Evolutionary conservation across 129 eudicot species (phyloP), one percentile per base, ranked within the genome.

Genomic region (Ambrosia artemisiifolia): DNA sequence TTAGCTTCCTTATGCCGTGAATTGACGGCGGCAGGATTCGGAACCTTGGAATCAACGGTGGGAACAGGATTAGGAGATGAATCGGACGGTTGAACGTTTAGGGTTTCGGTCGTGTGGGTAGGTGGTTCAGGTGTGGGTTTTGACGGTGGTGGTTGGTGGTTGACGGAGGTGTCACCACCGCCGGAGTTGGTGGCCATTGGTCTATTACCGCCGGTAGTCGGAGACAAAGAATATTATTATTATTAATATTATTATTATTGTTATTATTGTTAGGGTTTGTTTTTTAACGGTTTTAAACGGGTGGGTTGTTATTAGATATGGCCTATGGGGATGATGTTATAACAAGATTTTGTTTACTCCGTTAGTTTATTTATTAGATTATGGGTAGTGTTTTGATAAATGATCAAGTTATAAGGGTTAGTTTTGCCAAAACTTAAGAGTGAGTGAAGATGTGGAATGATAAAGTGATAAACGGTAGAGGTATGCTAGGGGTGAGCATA

Each of bases 141-240:
- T 2, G 77, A n/a, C 1, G 83, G 83, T 44, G 44, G 72, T 13
- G 46, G 2, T 55, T 54, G 70, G 80, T 79, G 46, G 18, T 48
- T 74, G 67, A 50, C 2, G 7, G 80, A 72, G 7, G 80, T 63
- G 2, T 57, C 56, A 47, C 70, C 63, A n/a, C 74, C 59, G 75
- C 72, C 83, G 75, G 83, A 73, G 72, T 16, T 78, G 18, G 80
- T 74, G 3, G 80, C 76, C 83, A 80, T 80, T 61, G 38, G 28
- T 63, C 30, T 13, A 24, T 5, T 32, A 60, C 54, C 0, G 63
- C 35, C 63, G 63, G 13, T 8, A 13, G 51, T 42, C 75, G 70
- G 75, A 43, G 74, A 46, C 61, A 54, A 40, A 4, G 75, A 62
- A 19, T 43, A 24, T 24, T 24, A 24, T 24, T 24, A 24, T 0